These are phyloP conservation scores for Phoma sp. DNA, from an alignment of 2,329 filamentous ascomycete species.

Conservation along the genomic window DNA sequence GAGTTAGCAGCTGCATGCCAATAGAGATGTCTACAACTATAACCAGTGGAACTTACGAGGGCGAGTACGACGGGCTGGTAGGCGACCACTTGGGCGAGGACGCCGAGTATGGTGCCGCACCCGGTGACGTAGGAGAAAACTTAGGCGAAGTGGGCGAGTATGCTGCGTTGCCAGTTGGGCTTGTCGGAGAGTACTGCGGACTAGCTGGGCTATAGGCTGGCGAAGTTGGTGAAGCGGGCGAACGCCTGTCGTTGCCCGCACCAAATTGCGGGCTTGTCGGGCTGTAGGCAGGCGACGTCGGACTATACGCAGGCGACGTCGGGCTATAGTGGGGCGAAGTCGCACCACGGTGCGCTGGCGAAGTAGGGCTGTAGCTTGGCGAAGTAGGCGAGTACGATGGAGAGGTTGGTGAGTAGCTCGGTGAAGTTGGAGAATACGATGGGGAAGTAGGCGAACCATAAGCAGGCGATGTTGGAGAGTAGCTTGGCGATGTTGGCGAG, in stretches of 20 bases:
- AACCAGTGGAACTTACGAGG: constrained; percentile 51
- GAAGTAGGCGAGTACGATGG: constrained; percentile 65
- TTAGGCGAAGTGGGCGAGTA: constrained; percentile 57
- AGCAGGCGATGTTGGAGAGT: constrained; percentile 65
- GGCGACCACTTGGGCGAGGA: constrained; percentile 54
- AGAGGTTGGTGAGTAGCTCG: constrained; percentile 57
- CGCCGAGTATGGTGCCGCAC: constrained; percentile 33
- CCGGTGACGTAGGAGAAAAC: constrained; percentile 50
- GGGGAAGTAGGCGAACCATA: constrained; percentile 47
- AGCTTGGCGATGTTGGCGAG: constrained; percentile 64
- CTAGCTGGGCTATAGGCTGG: constrained; percentile 76
- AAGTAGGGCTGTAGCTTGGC: constrained; percentile 59
- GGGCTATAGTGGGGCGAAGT: constrained; percentile 55
- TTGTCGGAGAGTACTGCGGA: constrained; percentile 61
- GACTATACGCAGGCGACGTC: constrained; percentile 60
- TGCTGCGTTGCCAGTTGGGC: constrained; percentile 56
- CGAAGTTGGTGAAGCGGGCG: constrained; percentile 67
- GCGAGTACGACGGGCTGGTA: constrained; percentile 50
- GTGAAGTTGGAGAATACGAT: constrained; percentile 62
- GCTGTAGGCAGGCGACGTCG: constrained; percentile 60
- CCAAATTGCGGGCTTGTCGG: constrained; percentile 58
- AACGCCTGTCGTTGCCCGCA: constrained; percentile 40
- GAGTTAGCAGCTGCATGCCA: constrained; percentile 26
- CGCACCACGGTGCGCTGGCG: constrained; percentile 54
- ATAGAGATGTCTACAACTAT: constrained; percentile 32